Conservation (phyloP, 768 basidiomycete species). For the Trametes villosa region DNA sequence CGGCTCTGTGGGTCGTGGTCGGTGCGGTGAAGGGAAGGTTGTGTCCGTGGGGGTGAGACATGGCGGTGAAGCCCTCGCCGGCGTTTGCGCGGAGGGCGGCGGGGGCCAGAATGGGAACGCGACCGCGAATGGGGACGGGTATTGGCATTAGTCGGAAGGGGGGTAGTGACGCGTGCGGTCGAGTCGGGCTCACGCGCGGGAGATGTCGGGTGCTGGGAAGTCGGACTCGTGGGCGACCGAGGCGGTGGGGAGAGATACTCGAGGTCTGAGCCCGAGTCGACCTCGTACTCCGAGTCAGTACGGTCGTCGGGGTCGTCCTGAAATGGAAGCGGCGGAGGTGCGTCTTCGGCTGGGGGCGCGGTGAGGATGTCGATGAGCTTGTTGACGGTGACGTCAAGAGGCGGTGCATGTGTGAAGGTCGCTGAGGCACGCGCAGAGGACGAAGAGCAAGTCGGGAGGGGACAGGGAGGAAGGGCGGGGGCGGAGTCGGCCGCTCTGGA, state of each 20-base stretch:
- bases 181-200: background rate
- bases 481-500: slow-evolving; percentile 15
- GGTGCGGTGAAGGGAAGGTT: slow-evolving; percentile 33
- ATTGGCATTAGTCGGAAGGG: slow-evolving; percentile 6
- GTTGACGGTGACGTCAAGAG: slow-evolving; percentile 60
- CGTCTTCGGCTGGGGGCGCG: background rate
- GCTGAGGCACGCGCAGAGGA: slow-evolving; percentile 6
- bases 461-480: slow-evolving; percentile 34
- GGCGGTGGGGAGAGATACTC: slow-evolving; percentile 23
- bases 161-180: background rate
- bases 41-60: slow-evolving; percentile 37
- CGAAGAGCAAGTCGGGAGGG: slow-evolving; percentile 41
- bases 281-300: slow-evolving; percentile 36
- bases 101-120: slow-evolving; percentile 20
- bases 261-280: slow-evolving; percentile 26
- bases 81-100: slow-evolving; percentile 36
- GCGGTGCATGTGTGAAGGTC: slow-evolving; percentile 22
- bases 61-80: slow-evolving; percentile 33
- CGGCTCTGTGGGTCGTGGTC: slow-evolving; percentile 36
- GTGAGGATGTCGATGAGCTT: slow-evolving; percentile 53
- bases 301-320: slow-evolving; percentile 29
- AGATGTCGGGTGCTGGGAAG: background rate
- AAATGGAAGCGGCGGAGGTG: background rate
- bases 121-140: slow-evolving; percentile 15
- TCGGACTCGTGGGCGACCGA: background rate